Evolutionary conservation across 768 basidiomycete species (phyloP).

Genomic region (Leccinellum albellum): DNA sequence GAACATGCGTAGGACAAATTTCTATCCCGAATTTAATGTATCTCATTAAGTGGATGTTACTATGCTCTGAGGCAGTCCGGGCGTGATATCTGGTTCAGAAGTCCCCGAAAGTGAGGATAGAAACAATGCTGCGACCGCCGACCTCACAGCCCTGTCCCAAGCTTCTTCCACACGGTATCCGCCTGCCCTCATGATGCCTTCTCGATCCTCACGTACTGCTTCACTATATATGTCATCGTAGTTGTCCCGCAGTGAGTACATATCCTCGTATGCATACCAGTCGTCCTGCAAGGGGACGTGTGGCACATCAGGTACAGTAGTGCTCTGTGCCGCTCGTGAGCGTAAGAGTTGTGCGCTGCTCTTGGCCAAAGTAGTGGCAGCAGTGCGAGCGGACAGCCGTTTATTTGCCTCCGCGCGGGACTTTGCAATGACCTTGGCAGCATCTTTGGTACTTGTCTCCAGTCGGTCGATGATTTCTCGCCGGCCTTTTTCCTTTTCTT

Average conservation of each 20-base stretch:
- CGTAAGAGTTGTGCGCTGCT: conserved; percentile 51
- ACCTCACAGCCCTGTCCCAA: conserved; percentile 78
- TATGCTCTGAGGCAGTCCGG: conserved; percentile 35
- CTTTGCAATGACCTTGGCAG: conserved; percentile 64
- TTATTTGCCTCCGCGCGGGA: conserved; percentile 62
- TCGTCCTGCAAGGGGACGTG: conserved; percentile 76
- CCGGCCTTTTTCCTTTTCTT: conserved; percentile 67
- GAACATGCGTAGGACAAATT: background rate
- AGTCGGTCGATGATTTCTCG: conserved; percentile 78
- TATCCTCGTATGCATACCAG: conserved; percentile 72
- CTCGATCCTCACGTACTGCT: conserved; percentile 69
- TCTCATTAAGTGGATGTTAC: conserved; percentile 39
- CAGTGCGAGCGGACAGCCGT: conserved; percentile 54
- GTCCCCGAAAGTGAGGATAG: conserved; percentile 45
- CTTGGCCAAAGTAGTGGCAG: conserved; percentile 38
- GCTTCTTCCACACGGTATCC: conserved; percentile 81
- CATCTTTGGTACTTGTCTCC: conserved; percentile 72
- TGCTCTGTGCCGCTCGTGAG: conserved; percentile 61
- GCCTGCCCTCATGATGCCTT: conserved; percentile 78
- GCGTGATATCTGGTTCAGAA: conserved; percentile 5
- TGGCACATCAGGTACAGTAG: conserved; percentile 71
- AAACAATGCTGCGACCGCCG: conserved; percentile 71
- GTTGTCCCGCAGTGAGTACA: conserved; percentile 48
- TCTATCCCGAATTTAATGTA: background rate
- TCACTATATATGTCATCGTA: conserved; percentile 77